phyloP scores from a whole-genome alignment of 257 asterid genomes.

The Anisodus tanguticus region DNA sequence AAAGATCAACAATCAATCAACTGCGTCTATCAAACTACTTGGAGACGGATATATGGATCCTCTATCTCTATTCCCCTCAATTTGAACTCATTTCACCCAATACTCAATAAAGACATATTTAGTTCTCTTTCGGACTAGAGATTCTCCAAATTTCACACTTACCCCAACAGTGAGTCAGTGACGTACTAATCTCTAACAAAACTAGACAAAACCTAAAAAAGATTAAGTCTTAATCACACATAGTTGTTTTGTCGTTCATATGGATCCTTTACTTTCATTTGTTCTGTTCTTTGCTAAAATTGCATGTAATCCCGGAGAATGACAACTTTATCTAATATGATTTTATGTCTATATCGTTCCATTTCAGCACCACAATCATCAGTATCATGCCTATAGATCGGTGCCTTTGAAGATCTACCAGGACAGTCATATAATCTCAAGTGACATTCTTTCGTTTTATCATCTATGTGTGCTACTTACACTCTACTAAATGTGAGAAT shows the following conservation, averaged over 20 bases:
- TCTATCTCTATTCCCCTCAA: background rate
- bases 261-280: constrained; percentile 8
- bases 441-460: background rate
- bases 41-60: background rate
- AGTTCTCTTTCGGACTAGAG: background rate
- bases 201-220: background rate
- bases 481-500: background rate
- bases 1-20: background rate
- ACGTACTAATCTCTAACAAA: background rate
- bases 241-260: background rate
- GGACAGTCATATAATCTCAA: background rate
- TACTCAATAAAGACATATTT: background rate
- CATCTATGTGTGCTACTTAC: background rate
- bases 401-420: background rate
- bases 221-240: background rate
- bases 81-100: background rate
- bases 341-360: background rate
- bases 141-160: background rate
- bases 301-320: background rate
- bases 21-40: background rate
- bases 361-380: background rate
- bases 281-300: background rate
- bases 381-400: background rate
- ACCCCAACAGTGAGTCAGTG: background rate
- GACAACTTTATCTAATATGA: background rate